Evolutionary conservation across 441 rosid species (phyloP).

Genomic region (Eruca vesicaria): DNA sequence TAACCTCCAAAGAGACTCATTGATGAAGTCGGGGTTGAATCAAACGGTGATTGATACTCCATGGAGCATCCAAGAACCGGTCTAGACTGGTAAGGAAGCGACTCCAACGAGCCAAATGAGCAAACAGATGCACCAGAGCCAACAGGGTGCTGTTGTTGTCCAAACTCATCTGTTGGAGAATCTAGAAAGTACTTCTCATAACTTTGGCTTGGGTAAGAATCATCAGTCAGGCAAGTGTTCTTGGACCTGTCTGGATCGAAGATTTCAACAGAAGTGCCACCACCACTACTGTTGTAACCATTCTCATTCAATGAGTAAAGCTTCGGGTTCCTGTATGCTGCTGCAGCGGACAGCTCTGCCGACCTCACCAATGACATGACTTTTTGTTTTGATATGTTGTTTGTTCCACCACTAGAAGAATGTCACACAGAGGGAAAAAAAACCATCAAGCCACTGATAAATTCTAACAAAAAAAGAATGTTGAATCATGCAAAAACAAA

Average conservation of each 20-base stretch:
- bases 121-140: slow-evolving; percentile 56
- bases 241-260: slow-evolving; percentile 57
- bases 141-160: slow-evolving; percentile 48
- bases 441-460: slow-evolving; percentile 2
- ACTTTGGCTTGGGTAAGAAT: slow-evolving; percentile 65
- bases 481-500: slow-evolving; percentile 1
- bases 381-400: slow-evolving; percentile 30
- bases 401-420: slow-evolving; percentile 31
- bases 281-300: slow-evolving; percentile 37
- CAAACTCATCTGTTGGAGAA: slow-evolving; percentile 65
- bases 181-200: slow-evolving; percentile 80
- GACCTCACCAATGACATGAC: slow-evolving; percentile 75
- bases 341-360: slow-evolving; percentile 49
- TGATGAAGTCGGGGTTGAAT: slow-evolving; percentile 35
- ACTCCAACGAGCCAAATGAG: slow-evolving; percentile 45
- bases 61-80: slow-evolving; percentile 51
- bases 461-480: neutral
- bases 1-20: slow-evolving; percentile 31
- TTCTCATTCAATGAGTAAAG: slow-evolving; percentile 57
- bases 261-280: slow-evolving; percentile 46
- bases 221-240: slow-evolving; percentile 52
- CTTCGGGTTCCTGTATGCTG: slow-evolving; percentile 57
- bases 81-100: slow-evolving; percentile 48
- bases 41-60: slow-evolving; percentile 38
- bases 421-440: neutral